Conservation (phyloP, 192 early-diverging fungal genomes). For the Gigaspora rosea region DNA sequence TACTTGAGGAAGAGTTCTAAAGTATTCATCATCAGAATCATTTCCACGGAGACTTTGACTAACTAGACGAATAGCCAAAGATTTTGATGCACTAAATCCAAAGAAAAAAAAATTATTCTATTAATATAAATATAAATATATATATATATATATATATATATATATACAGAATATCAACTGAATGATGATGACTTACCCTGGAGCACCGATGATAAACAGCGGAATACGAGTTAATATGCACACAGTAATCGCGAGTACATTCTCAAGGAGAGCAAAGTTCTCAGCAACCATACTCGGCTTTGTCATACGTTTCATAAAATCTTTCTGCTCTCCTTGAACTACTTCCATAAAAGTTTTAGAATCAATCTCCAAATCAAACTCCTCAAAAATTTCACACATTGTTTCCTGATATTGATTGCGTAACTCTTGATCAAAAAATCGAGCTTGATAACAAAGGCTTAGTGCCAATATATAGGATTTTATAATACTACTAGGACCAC, state of each 20-base stretch:
- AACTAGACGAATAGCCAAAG: conserved; percentile 23
- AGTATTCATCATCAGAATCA: conserved; percentile 21
- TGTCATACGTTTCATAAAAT: conserved; percentile 14
- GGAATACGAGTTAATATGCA: conserved; percentile 32
- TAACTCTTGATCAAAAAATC: conserved; percentile 14
- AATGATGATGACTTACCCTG: conserved; percentile 1
- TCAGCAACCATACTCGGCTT: neutral
- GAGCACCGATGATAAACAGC: conserved; percentile 30
- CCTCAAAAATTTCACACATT: conserved; percentile 21
- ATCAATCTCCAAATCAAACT: neutral
- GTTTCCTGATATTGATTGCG: neutral
- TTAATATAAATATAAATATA: neutral
- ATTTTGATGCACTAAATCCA: conserved; percentile 12
- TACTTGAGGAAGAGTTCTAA: conserved; percentile 26
- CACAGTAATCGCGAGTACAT: conserved; percentile 27
- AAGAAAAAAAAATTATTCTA: neutral
- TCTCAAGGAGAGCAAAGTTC: conserved; percentile 26
- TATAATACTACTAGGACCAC: neutral
- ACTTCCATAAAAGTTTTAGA: neutral
- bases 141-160: too few relatives aligned
- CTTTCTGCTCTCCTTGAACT: conserved; percentile 27
- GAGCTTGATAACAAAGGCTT: neutral
- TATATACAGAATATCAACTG: too few relatives aligned
- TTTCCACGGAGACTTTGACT: conserved; percentile 30
- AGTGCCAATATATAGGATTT: neutral